Base-by-base conservation (phyloP, 192 early-diverging fungal genomes). In the Chytriomyces hyalinus region DNA sequence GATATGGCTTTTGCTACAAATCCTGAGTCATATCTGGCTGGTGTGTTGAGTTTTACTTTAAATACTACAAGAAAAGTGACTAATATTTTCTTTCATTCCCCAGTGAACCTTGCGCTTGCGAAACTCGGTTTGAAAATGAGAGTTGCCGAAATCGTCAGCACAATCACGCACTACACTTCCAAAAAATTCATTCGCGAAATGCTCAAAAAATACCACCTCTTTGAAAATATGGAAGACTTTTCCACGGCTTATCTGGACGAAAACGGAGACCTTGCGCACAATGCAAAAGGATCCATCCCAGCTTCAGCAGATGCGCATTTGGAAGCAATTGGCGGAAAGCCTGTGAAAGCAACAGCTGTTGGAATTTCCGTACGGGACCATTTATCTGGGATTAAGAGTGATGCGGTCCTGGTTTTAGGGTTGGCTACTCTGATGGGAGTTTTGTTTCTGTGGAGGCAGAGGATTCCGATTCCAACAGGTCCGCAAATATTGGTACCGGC, bases 1-100 rank as follows among this genome's bases (percentile, higher is more conserved):
- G 97, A 99, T 83, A 80, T 79, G 61, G 86, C 92, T n/a, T 80
- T 97, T 6, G 81, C 84, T 6, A 91, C 89, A 45, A 96, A 97
- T 78, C 90, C 88, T n/a, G 88, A 89, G 24, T 93, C 93, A 0
- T 92, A 90, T 57, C 77, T 99, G 20, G 92, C 95, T 0, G 71
- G 15, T 45, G 9, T n/a, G 8, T 45, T 62, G 44, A 5, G 11
- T 11, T 1, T 26, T 6, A 13, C 24, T 15, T 65, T 2, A n/a
- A 20, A 57, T 20, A 13, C 20, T 20, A 4, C 15, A 3, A 57
- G 15, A 57, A 20, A 20, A 57, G 15, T 57, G 36, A 0, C 0
- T 36, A 2, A 36, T 4, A 65, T 22, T 26, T 65, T 65, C 20
- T 65, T 22, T 15, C 1, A 13, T 65, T 28, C 11, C 11, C 24